Evolutionary conservation across 495 filamentous ascomycete species (phyloP).

Genomic region (Arthonia radiata): DNA sequence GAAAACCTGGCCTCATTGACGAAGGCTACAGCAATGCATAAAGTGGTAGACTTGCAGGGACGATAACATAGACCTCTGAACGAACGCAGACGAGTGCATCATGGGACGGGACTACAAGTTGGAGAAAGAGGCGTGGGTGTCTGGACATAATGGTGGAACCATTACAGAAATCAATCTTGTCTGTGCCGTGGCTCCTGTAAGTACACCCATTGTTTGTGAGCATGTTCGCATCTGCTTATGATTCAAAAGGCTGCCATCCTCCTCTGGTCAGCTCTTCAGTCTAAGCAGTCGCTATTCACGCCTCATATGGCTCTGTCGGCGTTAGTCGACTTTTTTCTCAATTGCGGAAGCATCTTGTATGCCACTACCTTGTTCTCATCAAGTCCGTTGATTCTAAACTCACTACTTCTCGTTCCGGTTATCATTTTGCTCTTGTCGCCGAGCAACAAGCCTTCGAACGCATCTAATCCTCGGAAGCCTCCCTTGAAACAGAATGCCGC

Average conservation of each 20-base stretch:
- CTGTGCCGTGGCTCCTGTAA: constrained; percentile 61
- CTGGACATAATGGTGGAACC: constrained; percentile 62
- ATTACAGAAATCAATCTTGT: constrained; percentile 72
- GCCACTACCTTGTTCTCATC: constrained; percentile 69
- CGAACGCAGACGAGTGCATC: too few relatives aligned
- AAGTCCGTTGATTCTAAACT: constrained; percentile 46
- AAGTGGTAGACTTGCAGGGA: too few relatives aligned
- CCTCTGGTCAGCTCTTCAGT: constrained; percentile 76
- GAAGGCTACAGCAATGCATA: too few relatives aligned
- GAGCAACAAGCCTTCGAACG: constrained; percentile 7
- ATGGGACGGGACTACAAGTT: constrained; percentile 58
- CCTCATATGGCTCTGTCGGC: constrained; percentile 42
- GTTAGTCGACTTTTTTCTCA: constrained; percentile 63
- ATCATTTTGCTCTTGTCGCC: constrained; percentile 31
- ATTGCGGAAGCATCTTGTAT: constrained; percentile 56
- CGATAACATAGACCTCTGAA: too few relatives aligned
- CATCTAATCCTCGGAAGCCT: constrained; percentile 25
- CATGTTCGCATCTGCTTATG: constrained; percentile 1
- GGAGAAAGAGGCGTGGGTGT: constrained; percentile 86
- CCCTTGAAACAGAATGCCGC: constrained; percentile 18
- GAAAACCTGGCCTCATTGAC: too few relatives aligned
- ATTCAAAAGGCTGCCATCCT: constrained; percentile 47
- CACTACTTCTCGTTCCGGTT: constrained; percentile 48
- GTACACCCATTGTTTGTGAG: constrained; percentile 6
- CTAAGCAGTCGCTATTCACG: constrained; percentile 62